Conservation (phyloP, 768 basidiomycete species). For the Crassisporium funariophilum region DNA sequence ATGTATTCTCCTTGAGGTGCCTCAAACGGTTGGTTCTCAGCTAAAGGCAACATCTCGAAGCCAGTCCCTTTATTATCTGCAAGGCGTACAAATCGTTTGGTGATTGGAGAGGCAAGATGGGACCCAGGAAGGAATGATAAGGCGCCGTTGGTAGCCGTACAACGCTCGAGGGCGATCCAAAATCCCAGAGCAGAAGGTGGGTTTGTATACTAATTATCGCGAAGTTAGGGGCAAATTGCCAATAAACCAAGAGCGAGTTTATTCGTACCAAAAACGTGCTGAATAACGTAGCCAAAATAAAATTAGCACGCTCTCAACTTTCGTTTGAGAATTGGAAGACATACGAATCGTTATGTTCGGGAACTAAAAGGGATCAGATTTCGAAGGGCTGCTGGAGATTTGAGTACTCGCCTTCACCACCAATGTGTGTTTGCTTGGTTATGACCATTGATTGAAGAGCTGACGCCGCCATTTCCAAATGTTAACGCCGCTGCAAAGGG, state of each 20-base stretch:
- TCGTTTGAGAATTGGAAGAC: slow-evolving; percentile 29
- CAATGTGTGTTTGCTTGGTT: slow-evolving; percentile 91
- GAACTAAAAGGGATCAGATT: slow-evolving; percentile 50
- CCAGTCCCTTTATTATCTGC: slow-evolving; percentile 74
- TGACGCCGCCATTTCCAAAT: slow-evolving; percentile 25
- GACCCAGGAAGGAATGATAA: slow-evolving; percentile 91
- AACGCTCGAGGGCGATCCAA: slow-evolving; percentile 94
- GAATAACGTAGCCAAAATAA: not conserved
- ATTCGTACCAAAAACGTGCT: slow-evolving; percentile 78
- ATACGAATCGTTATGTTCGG: slow-evolving; percentile 92
- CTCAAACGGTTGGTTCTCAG: slow-evolving; percentile 30
- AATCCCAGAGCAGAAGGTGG: slow-evolving; percentile 93
- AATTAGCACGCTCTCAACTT: not conserved
- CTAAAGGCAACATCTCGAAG: slow-evolving; percentile 64
- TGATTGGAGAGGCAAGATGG: slow-evolving; percentile 71
- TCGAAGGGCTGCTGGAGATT: not conserved
- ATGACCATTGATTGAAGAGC: slow-evolving; percentile 96
- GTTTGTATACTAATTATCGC: slow-evolving; percentile 70
- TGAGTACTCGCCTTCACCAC: slow-evolving; percentile 68
- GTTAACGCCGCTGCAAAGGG: not conserved
- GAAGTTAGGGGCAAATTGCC: slow-evolving; percentile 2
- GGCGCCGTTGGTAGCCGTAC: slow-evolving; percentile 81
- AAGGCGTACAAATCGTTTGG: slow-evolving; percentile 84
- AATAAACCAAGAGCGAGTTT: not conserved
- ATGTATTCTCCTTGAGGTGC: slow-evolving; percentile 52